phyloP scores from a whole-genome alignment of 1,284 basidiomycete species.

The Leccinum pallidistipes region DNA sequence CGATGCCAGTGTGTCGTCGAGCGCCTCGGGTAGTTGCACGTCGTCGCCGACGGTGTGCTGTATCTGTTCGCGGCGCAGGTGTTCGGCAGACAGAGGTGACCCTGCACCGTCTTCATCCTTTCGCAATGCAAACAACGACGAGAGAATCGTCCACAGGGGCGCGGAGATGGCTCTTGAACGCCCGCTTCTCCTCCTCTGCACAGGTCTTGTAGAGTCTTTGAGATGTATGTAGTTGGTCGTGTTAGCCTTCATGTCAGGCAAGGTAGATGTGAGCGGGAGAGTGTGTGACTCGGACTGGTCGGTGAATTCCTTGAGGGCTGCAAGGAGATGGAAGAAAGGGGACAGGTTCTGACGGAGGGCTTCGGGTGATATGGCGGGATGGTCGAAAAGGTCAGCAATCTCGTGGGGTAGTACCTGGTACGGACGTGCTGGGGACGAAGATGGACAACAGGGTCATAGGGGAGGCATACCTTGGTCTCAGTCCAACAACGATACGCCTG shows the following conservation, averaged over 20 bases:
- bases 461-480: no score
- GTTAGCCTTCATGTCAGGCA: conserved; percentile 97
- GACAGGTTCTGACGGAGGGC: conserved; percentile 42
- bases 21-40: conserved; percentile 56
- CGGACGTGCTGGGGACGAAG: neutral
- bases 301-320: conserved; percentile 67
- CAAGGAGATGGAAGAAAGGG: conserved; percentile 87
- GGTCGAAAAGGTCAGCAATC: conserved; percentile 62
- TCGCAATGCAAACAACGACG: conserved; percentile 55
- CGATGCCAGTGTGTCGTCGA: conserved; percentile 61
- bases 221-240: conserved; percentile 81
- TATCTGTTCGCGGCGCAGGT: conserved; percentile 36
- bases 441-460: neutral
- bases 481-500: conserved; percentile 79
- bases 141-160: conserved; percentile 50
- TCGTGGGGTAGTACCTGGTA: conserved; percentile 60
- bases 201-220: conserved; percentile 76
- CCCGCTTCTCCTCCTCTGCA: conserved; percentile 67
- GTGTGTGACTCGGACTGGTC: conserved; percentile 46
- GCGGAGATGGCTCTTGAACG: conserved; percentile 49
- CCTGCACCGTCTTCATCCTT: conserved; percentile 35
- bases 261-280: conserved; percentile 56
- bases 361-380: conserved; percentile 44
- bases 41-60: conserved; percentile 35
- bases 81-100: conserved; percentile 32